phyloP scores from a whole-genome alignment of 257 asterid genomes.

The Apocynum venetum region DNA sequence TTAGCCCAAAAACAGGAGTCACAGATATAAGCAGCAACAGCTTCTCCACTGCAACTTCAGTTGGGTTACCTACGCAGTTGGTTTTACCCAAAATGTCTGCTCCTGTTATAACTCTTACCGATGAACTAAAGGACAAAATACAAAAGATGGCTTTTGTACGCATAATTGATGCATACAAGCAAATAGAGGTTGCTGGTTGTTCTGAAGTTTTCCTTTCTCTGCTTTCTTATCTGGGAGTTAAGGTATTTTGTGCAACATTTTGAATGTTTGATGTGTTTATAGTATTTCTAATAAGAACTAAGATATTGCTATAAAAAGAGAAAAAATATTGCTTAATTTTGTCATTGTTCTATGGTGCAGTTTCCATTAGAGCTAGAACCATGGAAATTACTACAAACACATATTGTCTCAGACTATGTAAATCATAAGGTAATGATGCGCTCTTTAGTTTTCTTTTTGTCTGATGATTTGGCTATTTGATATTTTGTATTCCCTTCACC shows the following conservation, averaged over 20 bases:
- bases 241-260: slow-evolving; percentile 48
- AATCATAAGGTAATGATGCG: slow-evolving; percentile 74
- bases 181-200: slow-evolving; percentile 71
- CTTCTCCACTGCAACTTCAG: slow-evolving; percentile 63
- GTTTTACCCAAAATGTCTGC: slow-evolving; percentile 89
- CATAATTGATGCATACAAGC: slow-evolving; percentile 88
- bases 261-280: slow-evolving; percentile 8
- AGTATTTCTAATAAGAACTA: not conserved
- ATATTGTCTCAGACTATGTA: slow-evolving; percentile 72
- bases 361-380: slow-evolving; percentile 89
- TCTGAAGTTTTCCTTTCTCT: slow-evolving; percentile 76
- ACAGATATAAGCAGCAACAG: slow-evolving; percentile 52
- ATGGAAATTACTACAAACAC: slow-evolving; percentile 71
- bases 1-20: slow-evolving; percentile 72
- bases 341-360: slow-evolving; percentile 41
- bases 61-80: slow-evolving; percentile 44
- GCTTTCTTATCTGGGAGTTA: slow-evolving; percentile 78
- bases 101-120: slow-evolving; percentile 65
- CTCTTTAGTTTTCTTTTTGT: slow-evolving; percentile 11
- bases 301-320: not conserved
- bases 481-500: no score
- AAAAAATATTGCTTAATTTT: not conserved
- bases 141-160: slow-evolving; percentile 71
- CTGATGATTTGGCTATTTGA: slow-evolving; percentile 8
- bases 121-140: slow-evolving; percentile 71